phyloP scores from a whole-genome alignment of 768 basidiomycete genomes.

The Suillus variegatus region DNA sequence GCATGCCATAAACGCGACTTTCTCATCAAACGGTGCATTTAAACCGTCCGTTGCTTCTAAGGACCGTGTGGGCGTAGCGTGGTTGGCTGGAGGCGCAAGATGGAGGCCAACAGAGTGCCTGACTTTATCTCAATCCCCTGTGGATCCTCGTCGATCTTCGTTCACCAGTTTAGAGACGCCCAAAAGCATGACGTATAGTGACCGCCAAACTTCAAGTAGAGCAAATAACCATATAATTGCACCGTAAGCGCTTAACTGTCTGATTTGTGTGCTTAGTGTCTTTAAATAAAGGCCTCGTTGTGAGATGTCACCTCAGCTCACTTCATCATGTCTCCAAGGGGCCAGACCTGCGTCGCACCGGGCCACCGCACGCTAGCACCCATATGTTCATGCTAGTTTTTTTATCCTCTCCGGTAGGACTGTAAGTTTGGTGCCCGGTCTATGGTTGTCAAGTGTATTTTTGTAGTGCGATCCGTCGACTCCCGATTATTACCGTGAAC shows the following conservation, averaged over 20 bases:
- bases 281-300: slow-evolving; percentile 4
- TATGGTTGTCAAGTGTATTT: not conserved
- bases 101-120: not conserved
- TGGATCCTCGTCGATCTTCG: slow-evolving; percentile 3
- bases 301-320: not conserved
- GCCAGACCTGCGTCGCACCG: not conserved
- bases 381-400: not conserved
- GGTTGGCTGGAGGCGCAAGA: not conserved
- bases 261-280: not conserved
- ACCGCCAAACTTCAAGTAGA: not conserved
- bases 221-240: not conserved
- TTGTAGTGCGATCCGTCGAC: not conserved
- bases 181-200: not conserved
- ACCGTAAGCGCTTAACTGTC: not conserved
- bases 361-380: not conserved
- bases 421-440: not conserved
- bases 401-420: not conserved
- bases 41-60: slow-evolving; percentile 5
- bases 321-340: not conserved
- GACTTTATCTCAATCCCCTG: not conserved
- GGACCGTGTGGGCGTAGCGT: slow-evolving; percentile 3
- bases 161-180: not conserved
- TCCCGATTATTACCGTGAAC: not conserved
- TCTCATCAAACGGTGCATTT: slow-evolving; percentile 7
- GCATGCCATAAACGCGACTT: slow-evolving; percentile 20